phyloP scores from a whole-genome alignment of 176 grass and related monocot genomes.

The Oryza coarctata region DNA sequence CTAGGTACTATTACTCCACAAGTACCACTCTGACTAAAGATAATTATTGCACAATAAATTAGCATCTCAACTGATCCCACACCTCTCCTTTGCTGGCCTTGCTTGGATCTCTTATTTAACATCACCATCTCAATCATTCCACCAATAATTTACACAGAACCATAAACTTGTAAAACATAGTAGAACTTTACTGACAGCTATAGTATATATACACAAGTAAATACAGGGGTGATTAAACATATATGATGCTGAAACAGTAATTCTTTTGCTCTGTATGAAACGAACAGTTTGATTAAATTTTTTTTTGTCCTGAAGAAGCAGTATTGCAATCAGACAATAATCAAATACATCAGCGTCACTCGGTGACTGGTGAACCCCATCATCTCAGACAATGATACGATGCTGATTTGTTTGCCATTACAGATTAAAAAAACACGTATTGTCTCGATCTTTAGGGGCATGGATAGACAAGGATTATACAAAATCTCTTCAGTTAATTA shows the following conservation, averaged over 20 bases:
- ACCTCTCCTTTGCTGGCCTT: constrained; percentile 1
- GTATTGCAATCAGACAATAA: not conserved
- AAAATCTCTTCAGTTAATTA: not conserved
- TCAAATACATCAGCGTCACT: not conserved
- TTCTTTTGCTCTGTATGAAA: not conserved
- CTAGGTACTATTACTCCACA: not conserved
- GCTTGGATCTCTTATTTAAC: not conserved
- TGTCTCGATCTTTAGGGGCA: not conserved
- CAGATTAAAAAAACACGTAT: not conserved
- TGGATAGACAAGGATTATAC: not conserved
- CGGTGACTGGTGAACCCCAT: not conserved
- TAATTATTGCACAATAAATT: not conserved
- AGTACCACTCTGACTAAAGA: constrained; percentile 17
- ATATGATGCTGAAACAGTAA: constrained; percentile 14
- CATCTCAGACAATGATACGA: constrained; percentile 7
- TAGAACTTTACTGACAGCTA: too few relatives aligned
- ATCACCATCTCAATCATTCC: not conserved
- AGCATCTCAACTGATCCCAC: constrained; percentile 6
- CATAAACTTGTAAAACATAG: not conserved
- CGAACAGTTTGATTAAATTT: not conserved
- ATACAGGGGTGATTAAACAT: not conserved
- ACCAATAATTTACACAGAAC: constrained; percentile 6
- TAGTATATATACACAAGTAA: not conserved
- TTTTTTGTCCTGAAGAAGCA: not conserved
- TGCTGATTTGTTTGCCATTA: not conserved